Base-by-base conservation (phyloP, 1,139 yeast species). In the Candida sojae region DNA sequence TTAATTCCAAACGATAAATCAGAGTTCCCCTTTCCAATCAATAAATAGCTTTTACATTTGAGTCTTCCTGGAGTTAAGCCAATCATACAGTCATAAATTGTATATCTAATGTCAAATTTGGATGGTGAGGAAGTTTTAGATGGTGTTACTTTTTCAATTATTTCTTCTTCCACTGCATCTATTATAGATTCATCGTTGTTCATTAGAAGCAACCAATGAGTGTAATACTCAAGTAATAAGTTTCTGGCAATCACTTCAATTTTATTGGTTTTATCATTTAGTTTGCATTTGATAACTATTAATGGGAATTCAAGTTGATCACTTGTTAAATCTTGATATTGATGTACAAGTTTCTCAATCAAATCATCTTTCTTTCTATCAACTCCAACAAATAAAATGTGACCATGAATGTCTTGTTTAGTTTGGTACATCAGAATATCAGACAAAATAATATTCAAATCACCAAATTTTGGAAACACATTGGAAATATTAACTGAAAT, bases 1-100 rank as follows among this genome's bases (percentile, higher is more conserved):
- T 61, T 60, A 4, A 54, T 60, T 33, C 63, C 73, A 46, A 74
- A 52, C 1, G 70, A 62, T 1, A 83, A 43, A 48, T 83, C 88
- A 9, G 79, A 64, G 44, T 68, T 80, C 4, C 86, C 88, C 49
- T 75, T 78, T 8, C 74, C 73, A 1, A 86, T 55, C 1, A 79
- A 68, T 12, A 88, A 47, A 12, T 75, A 65, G 0, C 83, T 75
- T 52, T 83, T 83, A 31, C 87, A 76, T 0, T 60, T 56, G 12
- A 89, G 61, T 48, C 85, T 68, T 7, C 80, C 80, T 0, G 96
- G 92, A 26, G 71, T 75, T 25, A 86, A 58, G 0, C 86, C 86
- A 35, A 86, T 50, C 0, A 77, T 68, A 48, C 84, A 78, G 51
- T 85, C 85, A 21, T 74, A 57, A 11, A 85, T 59, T 1, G 71